These are phyloP conservation scores for Sideroxylon spinosum DNA, from an alignment of 179 eudicot genomes.

Conservation along the genomic window DNA sequence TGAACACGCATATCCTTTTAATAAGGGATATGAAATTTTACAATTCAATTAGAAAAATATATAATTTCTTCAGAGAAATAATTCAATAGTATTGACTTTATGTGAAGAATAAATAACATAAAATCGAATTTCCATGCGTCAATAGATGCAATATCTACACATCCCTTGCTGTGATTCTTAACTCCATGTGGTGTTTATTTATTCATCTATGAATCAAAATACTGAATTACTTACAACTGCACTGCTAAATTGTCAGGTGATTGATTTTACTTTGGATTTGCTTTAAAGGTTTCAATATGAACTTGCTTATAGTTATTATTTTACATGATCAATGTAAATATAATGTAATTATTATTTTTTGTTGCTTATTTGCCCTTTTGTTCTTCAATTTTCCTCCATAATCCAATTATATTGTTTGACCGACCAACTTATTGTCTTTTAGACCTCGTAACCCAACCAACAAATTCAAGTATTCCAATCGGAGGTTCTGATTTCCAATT, in stretches of 20 bases:
- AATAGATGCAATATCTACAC: too few relatives aligned
- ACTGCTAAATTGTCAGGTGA: neutral
- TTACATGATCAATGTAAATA: neutral
- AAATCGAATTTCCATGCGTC: too few relatives aligned
- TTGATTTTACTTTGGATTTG: neutral
- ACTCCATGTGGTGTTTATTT: too few relatives aligned
- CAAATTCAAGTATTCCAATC: conserved; percentile 42
- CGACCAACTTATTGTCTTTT: conserved; percentile 18
- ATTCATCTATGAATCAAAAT: too few relatives aligned
- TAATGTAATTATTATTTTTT: neutral
- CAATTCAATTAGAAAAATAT: neutral
- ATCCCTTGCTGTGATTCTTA: neutral
- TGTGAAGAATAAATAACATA: too few relatives aligned
- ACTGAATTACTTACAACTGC: too few relatives aligned
- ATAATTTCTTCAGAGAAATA: neutral
- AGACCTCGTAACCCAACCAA: conserved; percentile 53
- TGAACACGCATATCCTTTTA: neutral
- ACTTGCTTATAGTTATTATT: neutral
- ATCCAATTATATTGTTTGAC: neutral
- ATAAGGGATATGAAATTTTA: neutral
- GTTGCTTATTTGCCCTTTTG: neutral
- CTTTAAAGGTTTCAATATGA: neutral
- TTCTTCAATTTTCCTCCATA: neutral
- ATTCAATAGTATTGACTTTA: neutral
- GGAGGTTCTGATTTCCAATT: conserved; percentile 50